Base-by-base conservation (phyloP, 164 flowering plant genomes). In the Warburgia ugandensis region DNA sequence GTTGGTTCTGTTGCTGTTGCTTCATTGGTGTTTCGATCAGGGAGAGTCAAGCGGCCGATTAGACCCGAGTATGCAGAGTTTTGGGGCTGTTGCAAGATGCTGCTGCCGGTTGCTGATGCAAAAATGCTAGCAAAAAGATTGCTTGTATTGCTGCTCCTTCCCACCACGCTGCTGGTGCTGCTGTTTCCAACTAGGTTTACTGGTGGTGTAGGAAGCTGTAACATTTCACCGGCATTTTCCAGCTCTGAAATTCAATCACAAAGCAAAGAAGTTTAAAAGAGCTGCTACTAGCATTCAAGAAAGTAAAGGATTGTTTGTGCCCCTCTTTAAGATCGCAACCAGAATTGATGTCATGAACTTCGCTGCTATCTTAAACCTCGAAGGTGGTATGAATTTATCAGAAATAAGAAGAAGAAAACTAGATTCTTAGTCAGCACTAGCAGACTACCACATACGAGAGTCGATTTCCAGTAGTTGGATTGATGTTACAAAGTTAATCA, bases 71-170 rank as follows among this genome's bases (percentile, higher is more conserved):
- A 71, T 0, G 75, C 54, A 30, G 78, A 36, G 31, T 64, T 28
- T 25, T 63, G 69, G 11, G 69, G 25, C 19, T 49, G 48, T 3
- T 25, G 28, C n/a, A 29, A 17, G 25, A 14, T 28, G 17, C 38
- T 31, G 11, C 69, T 21, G 0, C 68, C 13, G 1, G 68, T 29
- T 1, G 77, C 66, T 27, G 90, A 62, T 5, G 70, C 65, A 55
- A 76, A 72, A 14, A 81, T 48, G 53, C 77, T 75, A 0, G 86
- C 75, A 48, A 77, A 79, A 1, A 78, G 74, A 23, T 59, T 67
- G 52, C 56, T 67, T 48, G 59, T 56, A 27, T 52, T 51, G 8
- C 58, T 46, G 26, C 49, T 61, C 32, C 56, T 48, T 31, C 38
- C 19, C 5, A 12, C 12, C 3, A 26, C 41, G 37, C 46, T 27